Percentiles rank a stretch among this genome's conserved stretches.
Conservation (phyloP, 2,329 filamentous ascomycete species). For the Alternaria solani region DNA sequence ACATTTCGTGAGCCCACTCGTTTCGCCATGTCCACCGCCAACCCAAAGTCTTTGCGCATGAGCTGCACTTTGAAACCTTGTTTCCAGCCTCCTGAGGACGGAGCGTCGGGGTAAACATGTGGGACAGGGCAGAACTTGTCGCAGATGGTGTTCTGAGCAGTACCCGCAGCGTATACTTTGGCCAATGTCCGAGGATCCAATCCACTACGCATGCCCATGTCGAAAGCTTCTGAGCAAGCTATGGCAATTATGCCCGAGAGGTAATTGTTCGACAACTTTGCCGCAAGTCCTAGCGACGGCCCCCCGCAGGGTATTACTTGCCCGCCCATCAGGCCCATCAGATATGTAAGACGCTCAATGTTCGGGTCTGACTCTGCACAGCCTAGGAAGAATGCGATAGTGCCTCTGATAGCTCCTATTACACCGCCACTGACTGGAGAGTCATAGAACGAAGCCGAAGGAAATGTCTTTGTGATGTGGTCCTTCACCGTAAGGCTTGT, state of each 20-base stretch:
- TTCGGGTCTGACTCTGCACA: slow-evolving; percentile 57
- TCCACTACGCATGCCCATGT: slow-evolving; percentile 66
- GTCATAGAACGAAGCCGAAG: slow-evolving; percentile 60
- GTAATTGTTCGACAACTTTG: slow-evolving; percentile 70
- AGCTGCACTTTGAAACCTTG: slow-evolving; percentile 67
- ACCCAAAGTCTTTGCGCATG: slow-evolving; percentile 66
- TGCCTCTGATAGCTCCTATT: slow-evolving; percentile 61
- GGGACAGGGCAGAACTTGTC: slow-evolving; percentile 63
- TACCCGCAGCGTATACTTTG: slow-evolving; percentile 61
- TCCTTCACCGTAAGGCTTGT: slow-evolving; percentile 59
- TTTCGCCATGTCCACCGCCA: slow-evolving; percentile 65
- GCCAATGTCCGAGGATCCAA: slow-evolving; percentile 63
- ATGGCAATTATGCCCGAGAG: slow-evolving; percentile 67
- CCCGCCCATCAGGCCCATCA: slow-evolving; percentile 63
- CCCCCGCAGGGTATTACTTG: slow-evolving; percentile 65
- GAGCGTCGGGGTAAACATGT: slow-evolving; percentile 58
- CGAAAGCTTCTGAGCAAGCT: slow-evolving; percentile 65
- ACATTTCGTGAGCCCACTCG: slow-evolving; percentile 60
- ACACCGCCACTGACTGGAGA: slow-evolving; percentile 63
- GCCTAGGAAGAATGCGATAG: slow-evolving; percentile 65
- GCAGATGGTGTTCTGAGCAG: slow-evolving; percentile 61
- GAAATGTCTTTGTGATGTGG: slow-evolving; percentile 49
- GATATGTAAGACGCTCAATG: slow-evolving; percentile 52
- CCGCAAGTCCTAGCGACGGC: slow-evolving; percentile 63
- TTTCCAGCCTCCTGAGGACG: slow-evolving; percentile 59